Percentiles rank a stretch among this genome's conserved stretches.
Conservation (phyloP, 805 yeast genomes). For the Candida vartiovaarae region DNA sequence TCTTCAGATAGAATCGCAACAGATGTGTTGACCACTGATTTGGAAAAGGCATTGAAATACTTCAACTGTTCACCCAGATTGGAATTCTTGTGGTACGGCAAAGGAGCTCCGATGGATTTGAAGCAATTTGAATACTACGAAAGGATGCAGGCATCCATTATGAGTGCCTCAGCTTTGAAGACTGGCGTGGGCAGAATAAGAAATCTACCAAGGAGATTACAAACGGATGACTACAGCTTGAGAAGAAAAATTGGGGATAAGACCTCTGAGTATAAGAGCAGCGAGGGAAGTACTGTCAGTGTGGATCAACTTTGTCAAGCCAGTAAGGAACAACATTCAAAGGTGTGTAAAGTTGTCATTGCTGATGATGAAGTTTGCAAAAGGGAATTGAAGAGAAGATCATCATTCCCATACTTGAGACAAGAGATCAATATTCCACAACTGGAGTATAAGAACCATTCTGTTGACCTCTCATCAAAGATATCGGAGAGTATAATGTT, state of each 20-base stretch:
- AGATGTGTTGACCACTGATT: constrained; percentile 33
- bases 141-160: constrained; percentile 3
- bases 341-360: constrained; percentile 1
- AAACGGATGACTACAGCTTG: constrained; percentile 13
- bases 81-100: constrained; percentile 42
- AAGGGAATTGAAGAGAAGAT: constrained; percentile 23
- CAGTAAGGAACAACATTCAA: not conserved
- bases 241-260: constrained; percentile 2
- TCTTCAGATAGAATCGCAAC: constrained; percentile 28
- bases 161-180: constrained; percentile 13
- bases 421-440: constrained; percentile 27
- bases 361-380: constrained; percentile 12
- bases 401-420: constrained; percentile 31
- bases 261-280: not conserved
- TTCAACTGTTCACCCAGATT: constrained; percentile 27
- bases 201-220: constrained; percentile 18
- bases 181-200: constrained; percentile 23
- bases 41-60: constrained; percentile 24
- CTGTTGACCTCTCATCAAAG: constrained; percentile 4
- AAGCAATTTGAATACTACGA: constrained; percentile 18
- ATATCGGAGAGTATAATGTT: constrained; percentile 4
- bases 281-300: not conserved
- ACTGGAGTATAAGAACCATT: constrained; percentile 22
- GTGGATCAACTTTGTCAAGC: not conserved
- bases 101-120: constrained; percentile 35